phyloP scores from a whole-genome alignment of 2,329 filamentous ascomycete genomes.

The Thelonectria olida region DNA sequence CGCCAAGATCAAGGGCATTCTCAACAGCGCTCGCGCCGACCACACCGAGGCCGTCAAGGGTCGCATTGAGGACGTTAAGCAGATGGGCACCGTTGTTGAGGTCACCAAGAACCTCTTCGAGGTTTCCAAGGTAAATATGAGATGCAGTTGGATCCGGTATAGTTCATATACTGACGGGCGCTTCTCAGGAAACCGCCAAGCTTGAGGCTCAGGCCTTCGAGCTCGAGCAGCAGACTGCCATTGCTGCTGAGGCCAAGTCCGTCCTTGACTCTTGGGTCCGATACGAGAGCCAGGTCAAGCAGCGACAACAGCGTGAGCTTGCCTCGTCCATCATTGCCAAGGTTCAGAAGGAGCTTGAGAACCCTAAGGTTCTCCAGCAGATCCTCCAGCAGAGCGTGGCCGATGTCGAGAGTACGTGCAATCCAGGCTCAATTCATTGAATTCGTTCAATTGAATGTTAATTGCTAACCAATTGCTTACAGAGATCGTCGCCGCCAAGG shows the following conservation, averaged over 20 bases:
- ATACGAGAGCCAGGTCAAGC: slow-evolving; percentile 98
- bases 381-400: slow-evolving; percentile 96
- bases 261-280: slow-evolving; percentile 99
- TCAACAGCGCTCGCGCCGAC: slow-evolving; percentile 93
- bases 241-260: slow-evolving; percentile 91
- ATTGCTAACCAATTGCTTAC: slow-evolving; percentile 45
- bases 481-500: slow-evolving; percentile 72
- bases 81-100: slow-evolving; percentile 93
- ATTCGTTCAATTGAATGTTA: not conserved
- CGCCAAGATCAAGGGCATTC: slow-evolving; percentile 92
- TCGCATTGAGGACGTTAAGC: slow-evolving; percentile 92
- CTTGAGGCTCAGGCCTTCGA: slow-evolving; percentile 97
- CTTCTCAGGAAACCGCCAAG: slow-evolving; percentile 85
- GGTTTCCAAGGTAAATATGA: slow-evolving; percentile 86
- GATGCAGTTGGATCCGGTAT: slow-evolving; percentile 17
- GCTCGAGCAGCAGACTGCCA: slow-evolving; percentile 94
- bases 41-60: slow-evolving; percentile 96
- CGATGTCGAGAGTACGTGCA: slow-evolving; percentile 87
- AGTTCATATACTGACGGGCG: slow-evolving; percentile 31
- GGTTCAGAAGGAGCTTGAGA: slow-evolving; percentile 98
- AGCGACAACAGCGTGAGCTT: slow-evolving; percentile 96
- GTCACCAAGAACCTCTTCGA: slow-evolving; percentile 97
- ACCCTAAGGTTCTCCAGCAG: slow-evolving; percentile 95
- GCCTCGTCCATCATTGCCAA: slow-evolving; percentile 93
- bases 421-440: not conserved